Percentiles rank a stretch among this genome's conserved stretches.
Evolutionary conservation across 805 yeast genomes (phyloP).

Genomic region (Ogataea kodamae): DNA sequence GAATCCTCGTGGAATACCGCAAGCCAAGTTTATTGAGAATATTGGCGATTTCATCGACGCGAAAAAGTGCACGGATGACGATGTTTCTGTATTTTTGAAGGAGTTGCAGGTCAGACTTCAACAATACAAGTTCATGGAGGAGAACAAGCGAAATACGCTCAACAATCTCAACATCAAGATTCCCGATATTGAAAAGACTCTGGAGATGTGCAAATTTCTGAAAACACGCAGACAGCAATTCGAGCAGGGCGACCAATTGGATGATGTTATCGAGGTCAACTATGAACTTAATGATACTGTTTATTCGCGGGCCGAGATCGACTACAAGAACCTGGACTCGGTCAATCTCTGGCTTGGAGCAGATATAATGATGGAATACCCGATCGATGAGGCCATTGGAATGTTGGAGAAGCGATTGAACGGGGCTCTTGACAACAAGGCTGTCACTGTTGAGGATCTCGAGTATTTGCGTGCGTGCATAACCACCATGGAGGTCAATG

Average conservation of each 20-base stretch:
- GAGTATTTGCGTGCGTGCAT: slow-evolving; percentile 84
- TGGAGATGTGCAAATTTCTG: slow-evolving; percentile 65
- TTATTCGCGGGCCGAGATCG: slow-evolving; percentile 76
- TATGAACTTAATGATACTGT: slow-evolving; percentile 93
- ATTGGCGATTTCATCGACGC: slow-evolving; percentile 69
- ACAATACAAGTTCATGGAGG: slow-evolving; percentile 86
- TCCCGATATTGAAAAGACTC: slow-evolving; percentile 89
- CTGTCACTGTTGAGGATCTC: slow-evolving; percentile 72
- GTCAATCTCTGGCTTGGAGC: slow-evolving; percentile 98
- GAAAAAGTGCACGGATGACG: slow-evolving; percentile 32
- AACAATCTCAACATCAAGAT: slow-evolving; percentile 61
- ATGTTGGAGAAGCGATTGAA: slow-evolving; percentile 60
- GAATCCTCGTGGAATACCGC: slow-evolving; percentile 95
- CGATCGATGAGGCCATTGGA: slow-evolving; percentile 79
- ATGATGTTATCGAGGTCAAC: slow-evolving; percentile 57
- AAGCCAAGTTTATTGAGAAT: slow-evolving; percentile 87
- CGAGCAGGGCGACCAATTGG: slow-evolving; percentile 31
- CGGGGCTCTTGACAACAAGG: slow-evolving; percentile 57
- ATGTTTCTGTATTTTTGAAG: slow-evolving; percentile 47
- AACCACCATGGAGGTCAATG: slow-evolving; percentile 96
- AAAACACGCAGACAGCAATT: slow-evolving; percentile 41
- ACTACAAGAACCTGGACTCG: slow-evolving; percentile 47
- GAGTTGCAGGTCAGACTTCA: slow-evolving; percentile 84
- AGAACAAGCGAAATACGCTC: slow-evolving; percentile 46
- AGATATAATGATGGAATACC: slow-evolving; percentile 93